Conservation (phyloP, 768 basidiomycete genomes). For the Lactifluus pinguis region DNA sequence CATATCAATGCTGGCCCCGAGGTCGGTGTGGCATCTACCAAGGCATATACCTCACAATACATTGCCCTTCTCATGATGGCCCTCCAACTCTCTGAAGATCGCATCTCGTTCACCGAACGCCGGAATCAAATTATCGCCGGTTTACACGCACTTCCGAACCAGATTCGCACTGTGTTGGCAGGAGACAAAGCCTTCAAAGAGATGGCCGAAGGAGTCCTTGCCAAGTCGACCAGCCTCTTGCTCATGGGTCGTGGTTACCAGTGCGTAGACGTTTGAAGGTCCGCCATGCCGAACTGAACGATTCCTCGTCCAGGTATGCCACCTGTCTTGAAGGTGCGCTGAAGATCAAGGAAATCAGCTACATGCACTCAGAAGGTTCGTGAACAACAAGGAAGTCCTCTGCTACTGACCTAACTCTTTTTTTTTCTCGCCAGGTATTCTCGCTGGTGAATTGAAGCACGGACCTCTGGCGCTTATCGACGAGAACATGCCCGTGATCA, state of each 20-base stretch:
- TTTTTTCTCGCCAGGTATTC: slow-evolving; percentile 50
- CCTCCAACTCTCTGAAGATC: slow-evolving; percentile 95
- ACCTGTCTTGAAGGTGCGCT: slow-evolving; percentile 97
- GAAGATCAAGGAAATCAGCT: slow-evolving; percentile 99
- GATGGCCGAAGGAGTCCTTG: slow-evolving; percentile 68
- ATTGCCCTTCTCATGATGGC: slow-evolving; percentile 98
- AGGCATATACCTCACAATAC: slow-evolving; percentile 99
- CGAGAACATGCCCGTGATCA: slow-evolving; percentile 98
- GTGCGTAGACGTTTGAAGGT: slow-evolving; percentile 33
- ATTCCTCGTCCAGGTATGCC: slow-evolving; percentile 50
- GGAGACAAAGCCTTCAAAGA: slow-evolving; percentile 70
- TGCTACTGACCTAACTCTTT: slow-evolving; percentile 1
- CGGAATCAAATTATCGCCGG: slow-evolving; percentile 90
- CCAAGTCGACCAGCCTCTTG: slow-evolving; percentile 77
- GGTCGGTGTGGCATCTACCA: slow-evolving; percentile 98
- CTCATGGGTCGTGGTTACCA: slow-evolving; percentile 99
- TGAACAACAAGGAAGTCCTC: neutral
- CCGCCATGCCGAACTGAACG: neutral
- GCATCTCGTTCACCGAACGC: slow-evolving; percentile 84
- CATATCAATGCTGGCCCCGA: slow-evolving; percentile 99
- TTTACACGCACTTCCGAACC: slow-evolving; percentile 79
- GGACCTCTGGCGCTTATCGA: slow-evolving; percentile 96
- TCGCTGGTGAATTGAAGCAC: slow-evolving; percentile 98
- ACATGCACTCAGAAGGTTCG: slow-evolving; percentile 74
- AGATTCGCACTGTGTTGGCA: slow-evolving; percentile 82